Evolutionary conservation across 1,284 basidiomycete genomes (phyloP), one percentile per base, ranked within the genome.

Genomic region (Takashimella koratensis): DNA sequence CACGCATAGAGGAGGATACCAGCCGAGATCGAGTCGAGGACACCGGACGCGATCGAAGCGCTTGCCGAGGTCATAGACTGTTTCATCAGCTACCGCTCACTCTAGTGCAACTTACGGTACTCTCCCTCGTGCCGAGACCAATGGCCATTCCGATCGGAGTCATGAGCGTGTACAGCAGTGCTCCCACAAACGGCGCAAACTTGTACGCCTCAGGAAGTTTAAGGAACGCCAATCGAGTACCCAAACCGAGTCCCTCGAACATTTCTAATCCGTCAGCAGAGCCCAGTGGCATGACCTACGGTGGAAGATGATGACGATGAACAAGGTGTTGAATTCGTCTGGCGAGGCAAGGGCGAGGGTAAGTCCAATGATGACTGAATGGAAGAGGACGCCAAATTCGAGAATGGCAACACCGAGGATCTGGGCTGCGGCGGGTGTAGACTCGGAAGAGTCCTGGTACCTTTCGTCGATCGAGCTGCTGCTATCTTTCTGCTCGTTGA

Each of bases 321-420:
- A 79, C 26, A 80, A 68, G 2, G 75, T 71, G 16, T 56, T 70
- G 51, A 79, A 79, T 30, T 76, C 70, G 41, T 66, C 58, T 21
- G 72, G 71, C 21, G 75, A 74, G 36, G 76, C 76, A 23, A 80
- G 71, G 4, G 78, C 77, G 40, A 63, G 49, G 12, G 60, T 59
- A 40, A 63, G 30, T 27, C 60, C 60, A 36, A 80, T 79, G 63
- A 79, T 76, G 47, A 79, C 52, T 23, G 53, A 56, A 51, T 66
- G 76, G 59, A 78, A 77, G 45, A 77, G 60, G 52, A 78, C 76
- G 25, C 77, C 77, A 2, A 70, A 70, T 50, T 78, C 77, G 25
- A 78, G 65, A n/a, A 76, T 36, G 30, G 78, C 66, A 36, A 79
- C 76, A 46, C 78, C 79, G 23, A 79, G 74, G 45, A 79, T 77